Base-by-base conservation (phyloP, 192 early-diverging fungal genomes). In the Umbelopsis isabellina region DNA sequence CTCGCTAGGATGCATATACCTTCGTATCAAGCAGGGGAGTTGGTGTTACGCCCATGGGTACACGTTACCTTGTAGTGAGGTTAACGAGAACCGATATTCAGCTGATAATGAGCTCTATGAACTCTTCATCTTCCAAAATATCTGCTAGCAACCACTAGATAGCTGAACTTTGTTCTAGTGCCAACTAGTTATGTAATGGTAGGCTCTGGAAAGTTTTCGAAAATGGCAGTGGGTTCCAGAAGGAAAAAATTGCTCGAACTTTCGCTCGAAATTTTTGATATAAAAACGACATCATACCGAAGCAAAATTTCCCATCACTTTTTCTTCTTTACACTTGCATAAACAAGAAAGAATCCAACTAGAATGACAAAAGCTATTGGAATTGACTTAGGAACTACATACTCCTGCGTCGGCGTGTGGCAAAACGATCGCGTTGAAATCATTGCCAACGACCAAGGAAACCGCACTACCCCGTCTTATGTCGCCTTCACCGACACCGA, bases 371-470 rank as follows among this genome's bases (percentile, higher is more conserved):
- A 75, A 71, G 93, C 93, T 74, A 89, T 97, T 75, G 96, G 95
- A 87, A 96, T 98, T 83, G 96, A 98, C 88, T 87, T 98, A 80
- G 96, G 96, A 76, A 98, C 96, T 72, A 98, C 94, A 78, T 98
- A 98, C 90, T 94, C 93, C 75, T 94, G 91, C 79, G 91, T 94
- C 73, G 92, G 86, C 85, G 90, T 92, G 16, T 86, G 84, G 84
- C 84, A 86, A 74, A 85, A 83, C 69, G 84, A 85, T 23, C 81
- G 83, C 52, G 94, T 95, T 58, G 95, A 98, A 83, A 96, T 98
- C 75, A 96, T 97, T 79, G 94, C 95, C 86, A 99, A 99, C 85
- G 97, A 99, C 82, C 97, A 99, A 83, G 97, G 96, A 79, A 96
- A 97, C 89, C 93, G 96, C 75, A 97, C 93, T 37, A 98, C 95